These are phyloP conservation scores for Corynespora cassiicola DNA, from an alignment of 2,329 filamentous ascomycete genomes.

Conservation along the genomic window DNA sequence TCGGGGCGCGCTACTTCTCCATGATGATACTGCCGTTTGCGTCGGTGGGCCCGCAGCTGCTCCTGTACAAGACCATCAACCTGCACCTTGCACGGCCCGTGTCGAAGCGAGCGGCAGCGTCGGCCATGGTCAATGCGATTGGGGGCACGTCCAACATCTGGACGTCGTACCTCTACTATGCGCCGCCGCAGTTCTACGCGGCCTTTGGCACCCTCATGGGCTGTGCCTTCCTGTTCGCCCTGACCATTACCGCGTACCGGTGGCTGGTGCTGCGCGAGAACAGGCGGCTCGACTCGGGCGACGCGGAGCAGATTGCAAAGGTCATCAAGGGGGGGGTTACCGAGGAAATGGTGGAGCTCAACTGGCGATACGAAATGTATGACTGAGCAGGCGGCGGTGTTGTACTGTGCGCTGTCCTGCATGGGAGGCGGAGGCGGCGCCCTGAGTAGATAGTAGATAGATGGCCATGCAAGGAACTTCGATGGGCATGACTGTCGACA, in stretches of 20 bases:
- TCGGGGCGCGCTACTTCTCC: constrained; percentile 39
- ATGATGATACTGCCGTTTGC: constrained; percentile 32
- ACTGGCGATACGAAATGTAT: constrained; percentile 33
- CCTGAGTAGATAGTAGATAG: no score
- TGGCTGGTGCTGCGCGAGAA: constrained; percentile 29
- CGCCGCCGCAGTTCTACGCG: constrained; percentile 27
- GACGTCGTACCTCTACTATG: constrained; percentile 30
- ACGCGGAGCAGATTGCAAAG: constrained; percentile 25
- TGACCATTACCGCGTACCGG: constrained; percentile 24
- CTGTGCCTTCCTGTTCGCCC: constrained; percentile 22
- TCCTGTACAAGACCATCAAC: constrained; percentile 30
- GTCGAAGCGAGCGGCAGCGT: constrained; percentile 27
- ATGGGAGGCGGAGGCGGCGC: no score
- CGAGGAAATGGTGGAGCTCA: constrained; percentile 25
- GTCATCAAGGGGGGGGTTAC: constrained; percentile 28
- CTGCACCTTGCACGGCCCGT: constrained; percentile 26
- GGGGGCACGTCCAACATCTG: constrained; percentile 28
- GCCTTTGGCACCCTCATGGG: constrained; percentile 30
- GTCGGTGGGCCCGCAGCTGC: constrained; percentile 26
- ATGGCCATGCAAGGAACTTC: no score
- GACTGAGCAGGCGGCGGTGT: no score
- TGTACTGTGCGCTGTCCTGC: no score
- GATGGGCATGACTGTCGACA: no score
- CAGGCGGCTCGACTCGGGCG: constrained; percentile 23
- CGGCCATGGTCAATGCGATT: constrained; percentile 26